These are phyloP conservation scores for Trichophyton mentagrophytes DNA, from an alignment of 2,329 filamentous ascomycete species.

Conservation along the genomic window DNA sequence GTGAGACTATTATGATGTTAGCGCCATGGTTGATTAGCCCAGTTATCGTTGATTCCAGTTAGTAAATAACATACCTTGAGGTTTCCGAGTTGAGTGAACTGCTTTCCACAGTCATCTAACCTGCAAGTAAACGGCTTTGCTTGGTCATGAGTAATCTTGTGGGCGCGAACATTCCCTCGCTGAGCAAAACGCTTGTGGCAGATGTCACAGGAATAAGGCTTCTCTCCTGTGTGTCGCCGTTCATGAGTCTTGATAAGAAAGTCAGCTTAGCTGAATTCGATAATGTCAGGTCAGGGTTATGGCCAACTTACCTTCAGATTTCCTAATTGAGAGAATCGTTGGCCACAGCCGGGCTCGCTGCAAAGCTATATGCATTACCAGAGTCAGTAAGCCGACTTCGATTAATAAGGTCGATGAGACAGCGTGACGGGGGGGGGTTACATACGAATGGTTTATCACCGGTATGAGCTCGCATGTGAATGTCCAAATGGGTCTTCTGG, in stretches of 20 bases:
- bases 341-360: constrained; percentile 58
- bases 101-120: constrained; percentile 72
- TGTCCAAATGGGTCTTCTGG: constrained; percentile 87
- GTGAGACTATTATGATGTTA: constrained; percentile 49
- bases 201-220: constrained; percentile 64
- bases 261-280: background rate
- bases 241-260: constrained; percentile 56
- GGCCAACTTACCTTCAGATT: constrained; percentile 61
- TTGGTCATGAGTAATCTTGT: constrained; percentile 66
- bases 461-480: constrained; percentile 77
- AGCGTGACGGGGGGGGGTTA: background rate
- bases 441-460: constrained; percentile 78
- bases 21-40: constrained; percentile 1
- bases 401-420: background rate
- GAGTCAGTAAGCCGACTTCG: background rate
- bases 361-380: constrained; percentile 34
- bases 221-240: constrained; percentile 74
- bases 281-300: background rate
- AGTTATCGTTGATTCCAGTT: background rate
- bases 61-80: constrained; percentile 52
- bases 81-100: constrained; percentile 82
- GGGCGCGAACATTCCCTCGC: constrained; percentile 70
- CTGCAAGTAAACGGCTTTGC: constrained; percentile 69
- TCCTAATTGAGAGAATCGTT: constrained; percentile 76
- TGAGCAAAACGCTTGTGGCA: constrained; percentile 78